Evolutionary conservation across 768 basidiomycete species (phyloP).

Genomic region (Russula brevipes): DNA sequence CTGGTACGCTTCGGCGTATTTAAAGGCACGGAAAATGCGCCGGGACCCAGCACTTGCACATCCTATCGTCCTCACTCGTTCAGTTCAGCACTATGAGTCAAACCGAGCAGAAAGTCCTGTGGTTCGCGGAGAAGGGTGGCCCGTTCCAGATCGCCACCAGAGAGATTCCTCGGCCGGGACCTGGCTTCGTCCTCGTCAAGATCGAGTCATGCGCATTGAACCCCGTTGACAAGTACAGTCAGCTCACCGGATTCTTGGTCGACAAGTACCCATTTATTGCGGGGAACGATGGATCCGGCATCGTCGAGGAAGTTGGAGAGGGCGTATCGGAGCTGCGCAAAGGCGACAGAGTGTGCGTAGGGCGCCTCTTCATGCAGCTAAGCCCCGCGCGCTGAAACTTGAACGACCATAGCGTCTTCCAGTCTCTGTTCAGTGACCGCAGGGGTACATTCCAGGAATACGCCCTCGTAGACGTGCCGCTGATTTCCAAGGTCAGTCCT

Average conservation of each 20-base stretch:
- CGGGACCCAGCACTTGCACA: not conserved
- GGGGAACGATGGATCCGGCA: constrained; percentile 29
- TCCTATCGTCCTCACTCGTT: not conserved
- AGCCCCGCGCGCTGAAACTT: not conserved
- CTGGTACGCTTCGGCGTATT: not conserved
- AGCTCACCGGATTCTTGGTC: constrained; percentile 22
- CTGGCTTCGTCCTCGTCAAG: constrained; percentile 25
- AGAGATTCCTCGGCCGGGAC: constrained; percentile 19
- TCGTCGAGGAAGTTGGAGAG: constrained; percentile 28
- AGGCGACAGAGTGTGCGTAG: constrained; percentile 30
- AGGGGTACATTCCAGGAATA: constrained; percentile 26
- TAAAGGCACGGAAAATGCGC: not conserved
- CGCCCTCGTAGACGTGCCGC: constrained; percentile 22
- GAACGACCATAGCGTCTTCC: constrained; percentile 6
- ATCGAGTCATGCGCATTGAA: constrained; percentile 24
- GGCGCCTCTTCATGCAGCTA: not conserved
- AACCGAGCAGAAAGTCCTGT: constrained; percentile 13
- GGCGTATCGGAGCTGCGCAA: constrained; percentile 27
- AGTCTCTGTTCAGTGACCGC: not conserved
- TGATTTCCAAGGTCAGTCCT: constrained; percentile 24
- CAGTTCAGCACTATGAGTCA: constrained; percentile 8
- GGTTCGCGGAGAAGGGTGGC: constrained; percentile 5
- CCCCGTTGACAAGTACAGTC: constrained; percentile 24
- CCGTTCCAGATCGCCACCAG: constrained; percentile 2
- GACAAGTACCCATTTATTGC: constrained; percentile 26